Percentiles rank a stretch among this genome's conserved stretches.
These are phyloP conservation scores for Selaginella tamariscina DNA, from an alignment of 75 land plant species.

Conservation along the genomic window DNA sequence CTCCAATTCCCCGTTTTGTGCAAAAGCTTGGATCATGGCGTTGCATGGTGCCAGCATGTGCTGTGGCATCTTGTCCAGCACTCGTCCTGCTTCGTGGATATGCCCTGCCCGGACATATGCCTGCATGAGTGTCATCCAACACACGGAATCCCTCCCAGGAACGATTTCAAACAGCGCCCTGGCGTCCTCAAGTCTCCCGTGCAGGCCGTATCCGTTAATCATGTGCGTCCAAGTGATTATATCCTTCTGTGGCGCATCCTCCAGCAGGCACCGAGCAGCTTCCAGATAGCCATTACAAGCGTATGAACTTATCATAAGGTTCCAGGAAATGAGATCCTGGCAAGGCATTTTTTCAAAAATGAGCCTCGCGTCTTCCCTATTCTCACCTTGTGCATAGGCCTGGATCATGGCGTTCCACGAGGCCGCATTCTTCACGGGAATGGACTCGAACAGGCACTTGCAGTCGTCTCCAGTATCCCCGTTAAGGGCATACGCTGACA, in stretches of 20 bases:
- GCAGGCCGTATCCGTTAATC: background rate
- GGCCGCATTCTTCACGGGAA: background rate
- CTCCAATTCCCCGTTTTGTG: background rate
- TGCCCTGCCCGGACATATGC: background rate
- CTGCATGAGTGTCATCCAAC: background rate
- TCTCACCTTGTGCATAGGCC: background rate
- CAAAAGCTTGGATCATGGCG: background rate
- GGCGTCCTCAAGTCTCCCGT: background rate
- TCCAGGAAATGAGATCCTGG: background rate
- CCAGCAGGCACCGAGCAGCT: background rate
- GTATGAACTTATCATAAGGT: background rate
- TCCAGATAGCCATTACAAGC: background rate
- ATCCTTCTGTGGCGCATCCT: background rate
- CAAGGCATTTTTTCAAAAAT: background rate
- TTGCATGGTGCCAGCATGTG: background rate
- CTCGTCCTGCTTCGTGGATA: background rate
- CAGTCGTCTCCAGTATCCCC: background rate
- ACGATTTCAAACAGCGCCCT: background rate
- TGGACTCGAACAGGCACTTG: background rate
- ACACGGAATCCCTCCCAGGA: background rate
- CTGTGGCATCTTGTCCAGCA: constrained; percentile 4
- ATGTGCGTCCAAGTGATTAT: background rate
- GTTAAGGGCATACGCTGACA: background rate
- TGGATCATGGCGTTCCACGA: background rate
- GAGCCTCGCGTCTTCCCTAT: background rate